These are phyloP conservation scores for Leucaena leucocephala DNA, from an alignment of 306 rosid species.

Conservation along the genomic window DNA sequence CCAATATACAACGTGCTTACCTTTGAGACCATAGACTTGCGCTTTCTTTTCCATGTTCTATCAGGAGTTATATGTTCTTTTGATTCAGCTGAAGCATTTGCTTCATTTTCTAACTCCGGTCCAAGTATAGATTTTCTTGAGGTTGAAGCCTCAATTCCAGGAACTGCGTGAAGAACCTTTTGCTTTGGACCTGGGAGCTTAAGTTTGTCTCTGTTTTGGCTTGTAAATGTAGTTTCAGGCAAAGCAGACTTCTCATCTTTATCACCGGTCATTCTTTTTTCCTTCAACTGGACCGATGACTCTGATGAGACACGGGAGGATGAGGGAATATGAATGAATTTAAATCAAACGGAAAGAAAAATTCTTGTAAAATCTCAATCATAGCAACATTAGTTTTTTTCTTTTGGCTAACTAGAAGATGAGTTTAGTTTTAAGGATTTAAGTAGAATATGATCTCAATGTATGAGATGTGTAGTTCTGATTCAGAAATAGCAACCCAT, in stretches of 20 bases:
- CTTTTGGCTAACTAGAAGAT: background rate
- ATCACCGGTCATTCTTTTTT: constrained; percentile 52
- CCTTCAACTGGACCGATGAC: constrained; percentile 70
- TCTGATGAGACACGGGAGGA: constrained; percentile 46
- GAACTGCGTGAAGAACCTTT: constrained; percentile 38
- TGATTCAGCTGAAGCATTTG: constrained; percentile 47
- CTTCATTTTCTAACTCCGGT: constrained; percentile 47
- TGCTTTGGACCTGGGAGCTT: constrained; percentile 44
- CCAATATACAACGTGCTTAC: constrained; percentile 34
- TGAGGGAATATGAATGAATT: constrained; percentile 13
- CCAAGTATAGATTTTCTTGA: constrained; percentile 66
- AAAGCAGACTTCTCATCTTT: constrained; percentile 57
- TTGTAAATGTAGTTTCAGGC: constrained; percentile 67
- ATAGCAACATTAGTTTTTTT: background rate
- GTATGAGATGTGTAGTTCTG: background rate
- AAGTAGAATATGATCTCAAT: constrained; percentile 11
- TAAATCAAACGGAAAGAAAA: constrained; percentile 11
- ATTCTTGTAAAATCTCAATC: constrained; percentile 21
- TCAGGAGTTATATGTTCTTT: constrained; percentile 53
- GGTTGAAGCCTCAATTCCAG: constrained; percentile 52
- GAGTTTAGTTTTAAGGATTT: constrained; percentile 7
- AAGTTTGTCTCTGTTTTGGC: constrained; percentile 59
- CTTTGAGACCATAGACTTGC: constrained; percentile 55
- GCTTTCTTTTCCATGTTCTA: constrained; percentile 60
- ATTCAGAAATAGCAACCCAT: background rate